Percentiles rank a stretch among this genome's conserved stretches.
Conservation (phyloP, 208 protist genomes). For the Jaenimonas drosophilae region DNA sequence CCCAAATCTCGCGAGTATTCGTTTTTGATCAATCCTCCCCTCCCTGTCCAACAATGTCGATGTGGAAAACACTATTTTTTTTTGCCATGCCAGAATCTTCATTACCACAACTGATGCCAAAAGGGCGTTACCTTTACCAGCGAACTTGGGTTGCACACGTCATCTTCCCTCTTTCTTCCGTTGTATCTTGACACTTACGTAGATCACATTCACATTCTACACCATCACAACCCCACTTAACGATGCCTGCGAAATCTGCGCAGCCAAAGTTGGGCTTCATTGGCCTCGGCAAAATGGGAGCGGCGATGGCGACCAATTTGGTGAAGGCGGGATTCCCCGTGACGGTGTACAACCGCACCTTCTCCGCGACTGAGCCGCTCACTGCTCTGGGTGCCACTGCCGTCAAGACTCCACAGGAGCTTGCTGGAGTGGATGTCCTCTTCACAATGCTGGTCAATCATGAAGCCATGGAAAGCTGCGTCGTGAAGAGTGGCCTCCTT, state of each 20-base stretch:
- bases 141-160: too few species aligned
- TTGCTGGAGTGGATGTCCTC: slow-evolving; percentile 13
- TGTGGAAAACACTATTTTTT: too few species aligned
- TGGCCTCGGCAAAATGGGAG: slow-evolving; percentile 23
- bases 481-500: slow-evolving; percentile 11
- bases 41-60: too few species aligned
- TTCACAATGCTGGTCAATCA: slow-evolving; percentile 21
- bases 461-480: slow-evolving; percentile 3
- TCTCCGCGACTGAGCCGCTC: slow-evolving; percentile 7
- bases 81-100: too few species aligned
- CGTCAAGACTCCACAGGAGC: slow-evolving; percentile 4
- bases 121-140: too few species aligned
- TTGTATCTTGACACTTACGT: too few species aligned
- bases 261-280: slow-evolving; percentile 10
- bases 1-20: slow-evolving; percentile 53
- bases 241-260: not conserved
- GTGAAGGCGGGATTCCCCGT: slow-evolving; percentile 6
- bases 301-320: slow-evolving; percentile 12
- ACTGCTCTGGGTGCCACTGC: slow-evolving; percentile 5
- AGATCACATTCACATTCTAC: too few species aligned
- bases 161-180: too few species aligned
- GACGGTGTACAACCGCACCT: slow-evolving; percentile 22
- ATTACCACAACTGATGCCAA: too few species aligned
- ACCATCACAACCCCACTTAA: not conserved
- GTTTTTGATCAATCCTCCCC: too few species aligned